Base-by-base conservation (phyloP, 768 basidiomycete species). In the Tricholoma terreum region DNA sequence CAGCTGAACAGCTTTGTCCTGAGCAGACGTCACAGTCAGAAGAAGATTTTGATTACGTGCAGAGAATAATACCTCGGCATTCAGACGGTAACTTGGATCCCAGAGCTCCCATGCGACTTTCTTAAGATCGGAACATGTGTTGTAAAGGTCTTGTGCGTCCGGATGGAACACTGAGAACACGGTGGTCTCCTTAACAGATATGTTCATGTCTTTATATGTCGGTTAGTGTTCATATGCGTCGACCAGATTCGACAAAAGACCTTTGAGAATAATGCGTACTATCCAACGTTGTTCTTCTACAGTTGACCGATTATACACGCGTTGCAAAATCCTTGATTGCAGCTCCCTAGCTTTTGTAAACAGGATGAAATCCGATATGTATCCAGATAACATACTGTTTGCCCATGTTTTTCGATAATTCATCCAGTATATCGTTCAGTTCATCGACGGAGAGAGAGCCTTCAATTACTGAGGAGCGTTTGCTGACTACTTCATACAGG, bases 91-190 rank as follows among this genome's bases (percentile, higher is more conserved):
- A 3, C 80, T 74, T 0, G 89, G 86, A 68, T 97, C 86, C 78
- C 87, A 89, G 1, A 99, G 76, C 52, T 89, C 87, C 87, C 89
- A 98, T 31, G 86, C 87, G 3, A 99, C 92, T 57, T 91, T 90
- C 76, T 95, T 95, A 46, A 98, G 77, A 71, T 98, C 95, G 0
- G 95, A 98, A 68, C 94, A 98, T 0, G 94, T 94, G 68, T 98
- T 98, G 76, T 92, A 99, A 7, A 97, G 73, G 67, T 93, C 91
- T 59, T 92, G 87, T 0, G 96, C 95, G 63, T 98, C 94, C 0
- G 92, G 90, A 71, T 99, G 97, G 65, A 98, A 93, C 6, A 93
- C 87, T 0, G 85, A 75, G 61, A 99, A 87, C 0, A 98, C 89
- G 0, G 94, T 94, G 10, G 89, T 94, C 71, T 98, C 97, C 72